These are phyloP conservation scores for Actinomortierella wolfii DNA, from an alignment of 371 early-diverging fungal genomes.

Conservation along the genomic window DNA sequence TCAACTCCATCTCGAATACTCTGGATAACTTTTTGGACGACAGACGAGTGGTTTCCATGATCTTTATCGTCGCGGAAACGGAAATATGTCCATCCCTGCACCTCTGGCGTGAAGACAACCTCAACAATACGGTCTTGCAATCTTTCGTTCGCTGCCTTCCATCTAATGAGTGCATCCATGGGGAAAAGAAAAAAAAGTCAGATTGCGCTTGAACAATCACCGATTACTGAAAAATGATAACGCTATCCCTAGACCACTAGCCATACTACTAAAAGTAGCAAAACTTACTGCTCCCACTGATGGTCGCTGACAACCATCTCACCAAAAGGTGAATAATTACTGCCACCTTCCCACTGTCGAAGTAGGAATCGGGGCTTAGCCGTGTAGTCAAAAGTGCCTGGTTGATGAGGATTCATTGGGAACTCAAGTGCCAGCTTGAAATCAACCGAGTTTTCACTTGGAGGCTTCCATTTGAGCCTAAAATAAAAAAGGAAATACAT, in stretches of 20 bases:
- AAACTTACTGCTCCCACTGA: conserved; percentile 59
- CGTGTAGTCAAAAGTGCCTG: conserved; percentile 24
- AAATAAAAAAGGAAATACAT: too few relatives aligned
- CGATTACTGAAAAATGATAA: too few relatives aligned
- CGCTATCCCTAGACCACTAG: too few relatives aligned
- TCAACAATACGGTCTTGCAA: conserved; percentile 75
- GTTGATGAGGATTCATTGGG: conserved; percentile 14
- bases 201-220: too few relatives aligned
- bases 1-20: conserved; percentile 83
- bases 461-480: conserved; percentile 99
- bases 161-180: conserved; percentile 6
- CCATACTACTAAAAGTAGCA: too few relatives aligned
- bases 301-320: conserved; percentile 63
- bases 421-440: conserved; percentile 69
- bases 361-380: conserved; percentile 58
- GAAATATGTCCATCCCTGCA: conserved; percentile 79
- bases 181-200: too few relatives aligned
- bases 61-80: conserved; percentile 88
- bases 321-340: conserved; percentile 56
- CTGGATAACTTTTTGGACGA: conserved; percentile 70
- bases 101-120: conserved; percentile 62
- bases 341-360: conserved; percentile 64
- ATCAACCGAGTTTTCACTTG: conserved; percentile 97
- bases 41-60: conserved; percentile 76
- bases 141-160: conserved; percentile 12